Percentiles rank a stretch among this genome's conserved stretches.
Conservation (phyloP, 2,329 filamentous ascomycete species). For the Gaeumannomyces sp. region DNA sequence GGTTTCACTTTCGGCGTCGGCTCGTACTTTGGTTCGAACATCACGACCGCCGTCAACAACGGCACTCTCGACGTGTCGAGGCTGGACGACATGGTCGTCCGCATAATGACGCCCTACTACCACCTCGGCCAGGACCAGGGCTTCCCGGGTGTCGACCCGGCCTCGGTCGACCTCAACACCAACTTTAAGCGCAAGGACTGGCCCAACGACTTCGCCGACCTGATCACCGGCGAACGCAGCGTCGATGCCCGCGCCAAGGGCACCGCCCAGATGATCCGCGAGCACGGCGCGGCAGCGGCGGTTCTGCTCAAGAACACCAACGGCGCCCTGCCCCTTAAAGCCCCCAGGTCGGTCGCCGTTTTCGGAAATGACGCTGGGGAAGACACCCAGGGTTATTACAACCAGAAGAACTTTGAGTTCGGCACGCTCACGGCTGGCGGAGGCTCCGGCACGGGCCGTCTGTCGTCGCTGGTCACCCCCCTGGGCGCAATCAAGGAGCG, state of each 20-base stretch:
- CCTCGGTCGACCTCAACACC: constrained; percentile 40
- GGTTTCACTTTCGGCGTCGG: constrained; percentile 19
- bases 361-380: constrained; percentile 58
- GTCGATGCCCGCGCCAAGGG: constrained; percentile 41
- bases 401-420: constrained; percentile 55
- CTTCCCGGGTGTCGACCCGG: constrained; percentile 37
- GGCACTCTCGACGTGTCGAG: constrained; percentile 65
- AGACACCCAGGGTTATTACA: constrained; percentile 58
- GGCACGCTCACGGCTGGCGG: constrained; percentile 54
- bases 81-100: constrained; percentile 58
- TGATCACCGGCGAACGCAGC: constrained; percentile 2
- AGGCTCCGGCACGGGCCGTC: constrained; percentile 47
- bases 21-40: constrained; percentile 49
- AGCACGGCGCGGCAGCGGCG: constrained; percentile 50
- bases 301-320: constrained; percentile 68
- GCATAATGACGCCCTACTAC: constrained; percentile 48
- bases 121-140: constrained; percentile 41
- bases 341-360: constrained; percentile 50
- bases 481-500: constrained; percentile 48
- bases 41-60: constrained; percentile 70
- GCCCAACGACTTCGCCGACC: constrained; percentile 23
- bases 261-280: constrained; percentile 48
- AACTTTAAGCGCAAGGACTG: constrained; percentile 44
- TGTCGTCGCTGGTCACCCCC: constrained; percentile 39
- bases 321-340: constrained; percentile 52